Percentiles rank a stretch among this genome's conserved stretches.
Evolutionary conservation across 192 early-diverging fungal genomes (phyloP).

Genomic region (Gigaspora rosea): DNA sequence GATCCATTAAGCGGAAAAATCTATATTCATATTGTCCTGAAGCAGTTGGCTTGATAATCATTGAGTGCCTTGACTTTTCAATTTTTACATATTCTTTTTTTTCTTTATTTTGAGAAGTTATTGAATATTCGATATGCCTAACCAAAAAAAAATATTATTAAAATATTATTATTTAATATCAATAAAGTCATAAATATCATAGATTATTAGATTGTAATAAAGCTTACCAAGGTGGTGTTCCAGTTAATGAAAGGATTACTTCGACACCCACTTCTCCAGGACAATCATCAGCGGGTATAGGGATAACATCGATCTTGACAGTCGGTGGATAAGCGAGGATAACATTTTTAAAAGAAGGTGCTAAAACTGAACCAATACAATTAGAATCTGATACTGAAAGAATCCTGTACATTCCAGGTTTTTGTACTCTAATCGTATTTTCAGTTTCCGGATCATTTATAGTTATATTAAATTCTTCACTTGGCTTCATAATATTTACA

Average conservation of each 20-base stretch:
- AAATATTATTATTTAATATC: not conserved
- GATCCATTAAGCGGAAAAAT: slow-evolving; percentile 13
- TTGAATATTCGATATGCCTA: slow-evolving; percentile 25
- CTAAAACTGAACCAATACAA: slow-evolving; percentile 35
- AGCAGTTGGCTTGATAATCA: not conserved
- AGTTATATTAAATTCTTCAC: not conserved
- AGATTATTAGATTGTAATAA: no score
- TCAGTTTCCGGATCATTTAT: not conserved
- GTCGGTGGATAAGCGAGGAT: slow-evolving; percentile 12
- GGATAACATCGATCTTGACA: slow-evolving; percentile 23
- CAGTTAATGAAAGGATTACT: slow-evolving; percentile 25
- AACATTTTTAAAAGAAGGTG: slow-evolving; percentile 13
- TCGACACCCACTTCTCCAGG: slow-evolving; percentile 30
- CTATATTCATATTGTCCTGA: slow-evolving; percentile 27
- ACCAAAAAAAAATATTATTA: not conserved
- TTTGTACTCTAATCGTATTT: slow-evolving; percentile 28
- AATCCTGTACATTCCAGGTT: slow-evolving; percentile 42
- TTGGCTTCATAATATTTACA: not conserved
- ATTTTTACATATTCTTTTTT: not conserved
- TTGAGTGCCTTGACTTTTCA: slow-evolving; percentile 9
- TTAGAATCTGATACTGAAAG: slow-evolving; percentile 37
- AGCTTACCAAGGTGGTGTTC: slow-evolving; percentile 27
- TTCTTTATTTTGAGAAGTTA: not conserved
- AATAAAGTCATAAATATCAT: no score
- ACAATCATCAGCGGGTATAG: slow-evolving; percentile 32